A percentile compares a stretch with the other conserved stretches of the same genome.
phyloP scores from a whole-genome alignment of 2,329 filamentous ascomycete genomes.

The Hypocreales sp. region DNA sequence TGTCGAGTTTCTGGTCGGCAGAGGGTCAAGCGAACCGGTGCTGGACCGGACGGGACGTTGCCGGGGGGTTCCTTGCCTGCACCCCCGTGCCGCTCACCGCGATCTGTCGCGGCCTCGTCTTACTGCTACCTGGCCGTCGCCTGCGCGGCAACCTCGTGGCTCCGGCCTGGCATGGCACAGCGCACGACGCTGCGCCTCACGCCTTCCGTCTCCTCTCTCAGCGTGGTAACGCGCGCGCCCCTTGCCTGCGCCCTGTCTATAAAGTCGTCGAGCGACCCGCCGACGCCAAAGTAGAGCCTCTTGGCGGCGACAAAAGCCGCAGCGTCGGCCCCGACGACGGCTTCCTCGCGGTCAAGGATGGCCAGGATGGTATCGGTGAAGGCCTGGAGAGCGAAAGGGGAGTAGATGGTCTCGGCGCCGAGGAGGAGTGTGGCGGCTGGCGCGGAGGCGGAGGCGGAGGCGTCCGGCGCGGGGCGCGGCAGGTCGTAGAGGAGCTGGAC shows the following conservation, averaged over 20 bases:
- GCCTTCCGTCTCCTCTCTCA: constrained; percentile 44
- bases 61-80: too few species aligned
- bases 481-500: constrained; percentile 37
- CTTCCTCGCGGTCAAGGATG: constrained; percentile 33
- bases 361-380: constrained; percentile 53
- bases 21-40: too few species aligned
- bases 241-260: constrained; percentile 32
- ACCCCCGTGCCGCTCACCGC: too few species aligned
- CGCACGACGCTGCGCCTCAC: constrained; percentile 45
- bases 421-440: constrained; percentile 39
- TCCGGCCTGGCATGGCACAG: too few species aligned
- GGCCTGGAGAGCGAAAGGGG: constrained; percentile 49
- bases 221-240: constrained; percentile 30
- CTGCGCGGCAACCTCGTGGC: too few species aligned
- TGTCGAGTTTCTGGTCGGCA: too few species aligned
- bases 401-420: constrained; percentile 74
- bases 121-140: too few species aligned
- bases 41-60: too few species aligned
- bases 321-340: constrained; percentile 23
- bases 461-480: constrained; percentile 3
- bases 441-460: background rate
- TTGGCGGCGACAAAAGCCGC: constrained; percentile 61
- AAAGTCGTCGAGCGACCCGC: constrained; percentile 68
- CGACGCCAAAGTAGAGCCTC: constrained; percentile 71
- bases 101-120: too few species aligned